These are phyloP conservation scores for Blepharisma stoltei DNA, from an alignment of 73 alveolate species.

Conservation along the genomic window DNA sequence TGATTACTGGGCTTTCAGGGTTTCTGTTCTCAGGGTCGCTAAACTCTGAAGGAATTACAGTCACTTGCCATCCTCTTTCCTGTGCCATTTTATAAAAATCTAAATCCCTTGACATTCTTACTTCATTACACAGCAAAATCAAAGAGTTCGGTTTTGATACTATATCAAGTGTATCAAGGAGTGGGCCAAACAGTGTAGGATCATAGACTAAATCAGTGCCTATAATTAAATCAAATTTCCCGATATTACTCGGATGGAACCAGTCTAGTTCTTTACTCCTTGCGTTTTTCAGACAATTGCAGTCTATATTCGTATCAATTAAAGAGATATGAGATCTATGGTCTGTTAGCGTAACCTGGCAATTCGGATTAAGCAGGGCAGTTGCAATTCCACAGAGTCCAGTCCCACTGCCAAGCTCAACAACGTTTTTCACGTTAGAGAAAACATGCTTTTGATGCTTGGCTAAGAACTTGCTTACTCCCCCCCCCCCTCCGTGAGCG, in stretches of 20 bases:
- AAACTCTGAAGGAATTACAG: not conserved
- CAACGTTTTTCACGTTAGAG: not conserved
- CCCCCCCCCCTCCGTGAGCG: too few species aligned
- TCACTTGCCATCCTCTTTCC: constrained; percentile 14
- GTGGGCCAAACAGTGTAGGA: constrained; percentile 8
- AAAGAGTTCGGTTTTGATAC: not conserved
- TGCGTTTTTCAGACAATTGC: not conserved
- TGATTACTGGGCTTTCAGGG: constrained; percentile 11
- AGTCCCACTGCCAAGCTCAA: constrained; percentile 29
- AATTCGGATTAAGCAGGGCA: not conserved
- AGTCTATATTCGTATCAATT: constrained; percentile 14
- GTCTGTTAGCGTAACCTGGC: constrained; percentile 18
- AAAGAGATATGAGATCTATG: constrained; percentile 5
- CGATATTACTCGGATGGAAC: not conserved
- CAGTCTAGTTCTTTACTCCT: constrained; percentile 19
- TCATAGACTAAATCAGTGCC: constrained; percentile 32
- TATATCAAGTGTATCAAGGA: constrained; percentile 23
- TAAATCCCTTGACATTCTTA: constrained; percentile 1
- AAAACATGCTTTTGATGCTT: not conserved
- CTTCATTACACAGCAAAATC: constrained; percentile 25
- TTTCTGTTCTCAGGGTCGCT: not conserved
- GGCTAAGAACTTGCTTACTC: constrained; percentile 2
- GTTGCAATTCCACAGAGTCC: constrained; percentile 25
- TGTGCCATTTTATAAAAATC: constrained; percentile 22
- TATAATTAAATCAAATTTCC: constrained; percentile 24